phyloP scores from a whole-genome alignment of 2,329 filamentous ascomycete genomes.

The Fusarium floridanum region DNA sequence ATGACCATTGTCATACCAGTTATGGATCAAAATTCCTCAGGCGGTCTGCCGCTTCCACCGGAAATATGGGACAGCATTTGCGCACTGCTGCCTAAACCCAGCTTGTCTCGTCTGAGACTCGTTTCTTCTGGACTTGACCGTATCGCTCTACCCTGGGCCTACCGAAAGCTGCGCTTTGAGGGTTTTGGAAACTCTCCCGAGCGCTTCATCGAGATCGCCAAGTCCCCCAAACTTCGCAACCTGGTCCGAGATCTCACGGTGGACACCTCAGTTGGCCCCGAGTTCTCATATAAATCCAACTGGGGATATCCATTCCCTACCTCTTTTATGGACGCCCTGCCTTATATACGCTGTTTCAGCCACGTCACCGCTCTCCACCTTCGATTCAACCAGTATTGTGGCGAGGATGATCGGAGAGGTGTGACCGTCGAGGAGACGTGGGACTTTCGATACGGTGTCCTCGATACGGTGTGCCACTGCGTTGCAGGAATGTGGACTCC shows the following conservation, averaged over 20 bases:
- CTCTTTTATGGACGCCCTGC: conserved; percentile 20
- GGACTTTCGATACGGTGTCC: neutral
- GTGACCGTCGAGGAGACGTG: neutral
- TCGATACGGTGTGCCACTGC: neutral
- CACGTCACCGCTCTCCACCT: conserved; percentile 12
- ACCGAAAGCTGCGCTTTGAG: neutral
- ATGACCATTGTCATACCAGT: neutral
- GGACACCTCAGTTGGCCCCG: conserved; percentile 22
- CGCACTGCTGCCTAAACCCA: conserved; percentile 5
- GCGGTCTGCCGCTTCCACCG: neutral
- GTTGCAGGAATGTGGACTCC: neutral
- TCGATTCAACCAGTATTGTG: neutral
- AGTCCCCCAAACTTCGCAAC: conserved; percentile 17
- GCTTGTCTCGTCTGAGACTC: conserved; percentile 10
- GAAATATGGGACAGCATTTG: conserved; percentile 25
- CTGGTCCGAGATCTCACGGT: conserved; percentile 27
- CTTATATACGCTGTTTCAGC: conserved; percentile 17
- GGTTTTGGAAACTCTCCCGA: conserved; percentile 3
- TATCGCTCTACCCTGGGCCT: neutral
- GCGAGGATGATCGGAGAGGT: conserved; percentile 26
- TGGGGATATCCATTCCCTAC: neutral
- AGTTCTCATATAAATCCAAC: neutral
- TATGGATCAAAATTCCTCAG: neutral
- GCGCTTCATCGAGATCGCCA: conserved; percentile 25
- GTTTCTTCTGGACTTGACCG: neutral